Evolutionary conservation across 202 grass and related monocot species (phyloP).

Genomic region (Panicum hallii): DNA sequence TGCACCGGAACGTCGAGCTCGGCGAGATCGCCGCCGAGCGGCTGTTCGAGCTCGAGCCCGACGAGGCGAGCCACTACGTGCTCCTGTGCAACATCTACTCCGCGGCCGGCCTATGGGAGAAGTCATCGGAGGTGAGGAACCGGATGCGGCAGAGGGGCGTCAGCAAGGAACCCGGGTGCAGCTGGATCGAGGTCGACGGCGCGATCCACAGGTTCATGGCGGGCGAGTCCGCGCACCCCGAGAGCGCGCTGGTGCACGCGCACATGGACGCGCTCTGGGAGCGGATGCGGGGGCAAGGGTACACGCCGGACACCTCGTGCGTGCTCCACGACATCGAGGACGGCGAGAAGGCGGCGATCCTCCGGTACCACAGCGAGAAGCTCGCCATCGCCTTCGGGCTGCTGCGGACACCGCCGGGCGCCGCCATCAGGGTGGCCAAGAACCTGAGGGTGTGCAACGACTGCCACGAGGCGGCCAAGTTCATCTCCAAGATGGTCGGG

Average conservation of each 20-base stretch:
- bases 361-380: slow-evolving; percentile 89
- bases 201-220: slow-evolving; percentile 76
- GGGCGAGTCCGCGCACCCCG: slow-evolving; percentile 73
- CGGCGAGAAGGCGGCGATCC: slow-evolving; percentile 68
- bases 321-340: slow-evolving; percentile 84
- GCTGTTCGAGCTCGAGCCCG: slow-evolving; percentile 84
- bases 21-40: slow-evolving; percentile 66
- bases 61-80: slow-evolving; percentile 89
- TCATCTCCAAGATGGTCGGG: slow-evolving; percentile 74
- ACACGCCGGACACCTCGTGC: slow-evolving; percentile 77
- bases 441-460: slow-evolving; percentile 97
- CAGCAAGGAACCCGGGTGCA: slow-evolving; percentile 83
- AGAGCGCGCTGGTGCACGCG: slow-evolving; percentile 65
- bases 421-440: slow-evolving; percentile 83
- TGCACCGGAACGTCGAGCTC: slow-evolving; percentile 64
- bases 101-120: slow-evolving; percentile 62
- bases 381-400: slow-evolving; percentile 86
- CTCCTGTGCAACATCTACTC: slow-evolving; percentile 96
- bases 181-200: slow-evolving; percentile 82
- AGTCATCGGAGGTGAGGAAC: slow-evolving; percentile 60
- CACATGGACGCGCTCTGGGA: slow-evolving; percentile 76
- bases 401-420: slow-evolving; percentile 60
- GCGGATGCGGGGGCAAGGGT: slow-evolving; percentile 73
- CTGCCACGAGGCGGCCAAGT: slow-evolving; percentile 89
- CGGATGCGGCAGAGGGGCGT: slow-evolving; percentile 71